Evolutionary conservation across 1,139 yeast genomes (phyloP).

Genomic region (Geotrichum macrosporum): DNA sequence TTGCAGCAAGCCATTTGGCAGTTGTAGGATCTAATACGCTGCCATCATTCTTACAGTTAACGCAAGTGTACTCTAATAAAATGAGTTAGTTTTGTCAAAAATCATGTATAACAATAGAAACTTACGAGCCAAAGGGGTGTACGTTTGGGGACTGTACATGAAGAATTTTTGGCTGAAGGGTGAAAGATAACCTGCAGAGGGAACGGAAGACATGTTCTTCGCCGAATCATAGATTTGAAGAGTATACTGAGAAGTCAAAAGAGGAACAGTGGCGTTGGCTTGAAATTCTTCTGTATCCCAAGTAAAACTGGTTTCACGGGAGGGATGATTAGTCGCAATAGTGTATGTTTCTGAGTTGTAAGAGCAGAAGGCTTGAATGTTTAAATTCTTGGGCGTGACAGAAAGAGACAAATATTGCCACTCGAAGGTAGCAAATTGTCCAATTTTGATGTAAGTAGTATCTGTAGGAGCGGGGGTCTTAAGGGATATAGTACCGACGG

Average conservation of each 20-base stretch:
- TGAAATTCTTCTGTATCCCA: constrained; percentile 41
- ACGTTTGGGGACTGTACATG: constrained; percentile 39
- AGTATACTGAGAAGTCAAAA: constrained; percentile 39
- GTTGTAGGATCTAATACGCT: constrained; percentile 22
- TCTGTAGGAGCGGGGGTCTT: constrained; percentile 37
- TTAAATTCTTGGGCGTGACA: constrained; percentile 39
- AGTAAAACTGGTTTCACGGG: constrained; percentile 33
- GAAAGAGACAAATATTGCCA: constrained; percentile 41
- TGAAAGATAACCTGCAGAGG: constrained; percentile 38
- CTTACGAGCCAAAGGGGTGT: constrained; percentile 34
- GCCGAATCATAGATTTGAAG: constrained; percentile 38
- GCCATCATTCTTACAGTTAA: constrained; percentile 24
- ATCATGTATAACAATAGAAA: neutral
- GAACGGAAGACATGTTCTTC: constrained; percentile 29
- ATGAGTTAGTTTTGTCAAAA: neutral
- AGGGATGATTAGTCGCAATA: constrained; percentile 35
- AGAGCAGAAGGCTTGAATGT: constrained; percentile 40
- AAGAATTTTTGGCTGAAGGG: constrained; percentile 36
- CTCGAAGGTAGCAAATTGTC: constrained; percentile 41
- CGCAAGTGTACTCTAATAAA: constrained; percentile 25
- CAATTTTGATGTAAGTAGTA: constrained; percentile 40
- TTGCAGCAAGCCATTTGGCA: constrained; percentile 26
- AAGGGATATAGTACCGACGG: constrained; percentile 40
- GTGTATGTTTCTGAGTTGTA: constrained; percentile 39
- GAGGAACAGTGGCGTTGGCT: constrained; percentile 32